Evolutionary conservation across 169 alveolate genomes (phyloP), one percentile per base, ranked within the genome.

Genomic region (Cryptosporidium ryanae): DNA sequence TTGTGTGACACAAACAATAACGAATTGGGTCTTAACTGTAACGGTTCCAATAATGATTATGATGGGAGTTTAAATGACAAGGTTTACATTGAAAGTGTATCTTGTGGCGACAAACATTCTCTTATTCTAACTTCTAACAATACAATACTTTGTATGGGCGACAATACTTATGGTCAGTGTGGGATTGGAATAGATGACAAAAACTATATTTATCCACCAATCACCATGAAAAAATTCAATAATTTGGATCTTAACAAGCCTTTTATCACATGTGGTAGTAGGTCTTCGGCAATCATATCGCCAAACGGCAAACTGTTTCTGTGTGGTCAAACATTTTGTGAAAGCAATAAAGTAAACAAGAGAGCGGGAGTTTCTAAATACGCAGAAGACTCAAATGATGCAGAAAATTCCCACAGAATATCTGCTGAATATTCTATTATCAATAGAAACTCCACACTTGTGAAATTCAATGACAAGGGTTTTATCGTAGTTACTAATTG

Each of bases 51-150:
- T 10, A 43, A 44, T 21, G n/a, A 48, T 48, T 38, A 52, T 15
- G 29, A 38, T 18, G 31, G 0, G n/a, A 43, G 38, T 23, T 15
- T 57, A 21, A 25, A 29, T 23, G 63, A 34, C 32, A 70, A 76
- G 6, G 17, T 59, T 38, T 59, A 59, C 63, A 76, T 76, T 27
- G 71, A 76, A 55, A 43, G 46, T 64, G 59, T 76, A 12, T 43
- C 76, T 12, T 57, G 76, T 59, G 87, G 87, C 18, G 87, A 76
- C 21, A 76, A 76, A n/a, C 87, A 76, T 76, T 76, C 66, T 34
- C 46, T 76, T 17, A 29, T 76, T 13, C 48, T 76, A 25, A 61
- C 55, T 38, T 76, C 87, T 23, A 44, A 44, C 21, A 76, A 76
- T 61, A 44, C 71, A 18, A n/a, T 76, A 43, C 46, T 55, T 23